Conservation (phyloP, 805 yeast species). For the Grigorovia transvaalensis region DNA sequence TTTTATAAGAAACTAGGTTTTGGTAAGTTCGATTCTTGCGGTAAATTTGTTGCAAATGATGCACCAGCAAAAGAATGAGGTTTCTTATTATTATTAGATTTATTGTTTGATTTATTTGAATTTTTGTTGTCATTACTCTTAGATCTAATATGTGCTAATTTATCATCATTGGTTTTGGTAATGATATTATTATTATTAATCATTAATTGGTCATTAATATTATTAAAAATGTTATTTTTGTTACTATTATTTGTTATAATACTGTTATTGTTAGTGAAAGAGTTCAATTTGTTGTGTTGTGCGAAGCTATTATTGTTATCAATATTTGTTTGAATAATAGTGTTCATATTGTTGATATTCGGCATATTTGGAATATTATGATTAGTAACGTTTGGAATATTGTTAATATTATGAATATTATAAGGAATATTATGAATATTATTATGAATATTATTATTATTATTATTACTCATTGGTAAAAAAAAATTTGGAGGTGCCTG, state of each 20-base stretch:
- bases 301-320: neutral
- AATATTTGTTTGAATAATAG: neutral
- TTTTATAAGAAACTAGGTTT: constrained; percentile 23
- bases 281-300: neutral
- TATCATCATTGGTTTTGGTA: neutral
- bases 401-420: neutral
- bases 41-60: constrained; percentile 26
- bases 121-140: neutral
- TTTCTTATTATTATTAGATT: constrained; percentile 2
- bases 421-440: neutral
- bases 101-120: neutral
- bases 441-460: neutral
- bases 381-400: neutral
- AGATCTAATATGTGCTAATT: neutral
- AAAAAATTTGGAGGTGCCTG: neutral
- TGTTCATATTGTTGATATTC: neutral
- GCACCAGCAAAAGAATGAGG: constrained; percentile 26
- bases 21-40: constrained; percentile 24
- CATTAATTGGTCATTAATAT: neutral
- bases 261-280: neutral
- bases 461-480: neutral
- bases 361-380: neutral
- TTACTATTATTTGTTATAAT: neutral
- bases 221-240: neutral
- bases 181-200: neutral